Base-by-base conservation (phyloP, 2,329 filamentous ascomycete species). In the Alternaria postmessia region DNA sequence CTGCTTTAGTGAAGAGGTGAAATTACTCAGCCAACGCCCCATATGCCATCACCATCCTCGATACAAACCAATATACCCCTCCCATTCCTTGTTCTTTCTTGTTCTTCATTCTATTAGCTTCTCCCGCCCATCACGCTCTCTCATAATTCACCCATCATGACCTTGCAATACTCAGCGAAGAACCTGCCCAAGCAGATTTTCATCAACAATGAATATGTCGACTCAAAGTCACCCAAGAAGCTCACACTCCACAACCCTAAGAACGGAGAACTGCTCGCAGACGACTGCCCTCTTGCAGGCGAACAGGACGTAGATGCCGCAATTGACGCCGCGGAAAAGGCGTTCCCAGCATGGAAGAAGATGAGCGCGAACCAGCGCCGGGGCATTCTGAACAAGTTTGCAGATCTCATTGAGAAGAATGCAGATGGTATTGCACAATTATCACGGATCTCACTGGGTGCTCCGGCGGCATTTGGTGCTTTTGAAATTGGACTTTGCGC, bases 221-320 rank as follows among this genome's bases (percentile, higher is more conserved):
- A 73, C 42, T 69, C 76, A 8, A 71, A 81, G 55, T 80, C 72
- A 65, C 59, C 73, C 28, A 81, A 82, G 67, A 85, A 81, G 52
- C 77, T 86, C 38, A 75, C 79, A n/a, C 71, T 85, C 5, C 73
- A 78, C 74, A 85, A 83, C 63, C 85, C 85, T 9, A 81, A 79
- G 51, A 81, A 86, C 67, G 81, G 80, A 53, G 80, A 80, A 3
- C 68, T 85, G 9, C 79, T 87, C 2, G 79, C 82, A n/a, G 76
- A 84, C 59, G 80, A 85, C 43, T 80, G 86, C 14, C 72, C 75
- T 30, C 62, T 79, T 3, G 81, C 81, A n/a, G 81, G 79, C n/a
- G 75, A 80, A 51, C 71, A 79, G 34, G 71, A 75, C 67, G 81
- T 84, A 30, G 80, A 86, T 52, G 70, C 72, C 5, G 84, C 84